These are phyloP conservation scores for Colletotrichum sp. DNA, from an alignment of 2,329 filamentous ascomycete species.

Conservation along the genomic window DNA sequence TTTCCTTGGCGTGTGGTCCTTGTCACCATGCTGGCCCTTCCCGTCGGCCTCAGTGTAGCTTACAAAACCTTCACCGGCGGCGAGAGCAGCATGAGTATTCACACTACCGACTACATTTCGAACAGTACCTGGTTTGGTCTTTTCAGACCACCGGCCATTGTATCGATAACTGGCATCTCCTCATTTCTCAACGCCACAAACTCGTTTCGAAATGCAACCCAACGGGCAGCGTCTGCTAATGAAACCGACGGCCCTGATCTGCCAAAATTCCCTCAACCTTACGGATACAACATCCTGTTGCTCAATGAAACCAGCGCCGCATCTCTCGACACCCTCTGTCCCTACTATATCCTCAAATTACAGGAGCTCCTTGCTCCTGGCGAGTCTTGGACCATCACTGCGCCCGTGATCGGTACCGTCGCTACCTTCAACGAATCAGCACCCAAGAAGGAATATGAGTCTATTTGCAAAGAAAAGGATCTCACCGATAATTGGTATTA, in stretches of 20 bases:
- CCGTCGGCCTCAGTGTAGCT: neutral
- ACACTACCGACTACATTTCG: fast-evolving
- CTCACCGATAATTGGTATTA: too few species aligned
- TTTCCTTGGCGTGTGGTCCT: fast-evolving
- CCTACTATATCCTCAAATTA: fast-evolving
- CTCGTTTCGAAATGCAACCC: fast-evolving
- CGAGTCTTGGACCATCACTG: neutral
- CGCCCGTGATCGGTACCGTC: neutral
- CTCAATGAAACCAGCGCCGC: neutral
- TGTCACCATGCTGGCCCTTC: fast-evolving
- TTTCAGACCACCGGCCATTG: fast-evolving
- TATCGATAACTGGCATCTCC: fast-evolving
- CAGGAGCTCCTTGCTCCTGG: fast-evolving
- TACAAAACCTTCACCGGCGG: neutral
- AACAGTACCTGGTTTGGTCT: fast-evolving
- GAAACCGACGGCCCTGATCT: too few species aligned
- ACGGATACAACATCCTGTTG: neutral
- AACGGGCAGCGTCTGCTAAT: neutral
- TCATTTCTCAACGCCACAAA: neutral
- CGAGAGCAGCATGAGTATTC: neutral
- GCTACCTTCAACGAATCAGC: neutral
- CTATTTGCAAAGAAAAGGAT: too few species aligned
- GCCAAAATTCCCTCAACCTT: neutral
- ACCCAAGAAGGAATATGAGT: fast-evolving
- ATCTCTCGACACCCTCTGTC: fast-evolving